phyloP scores from a whole-genome alignment of 176 grass and related monocot genomes.

The Ananas comosus region DNA sequence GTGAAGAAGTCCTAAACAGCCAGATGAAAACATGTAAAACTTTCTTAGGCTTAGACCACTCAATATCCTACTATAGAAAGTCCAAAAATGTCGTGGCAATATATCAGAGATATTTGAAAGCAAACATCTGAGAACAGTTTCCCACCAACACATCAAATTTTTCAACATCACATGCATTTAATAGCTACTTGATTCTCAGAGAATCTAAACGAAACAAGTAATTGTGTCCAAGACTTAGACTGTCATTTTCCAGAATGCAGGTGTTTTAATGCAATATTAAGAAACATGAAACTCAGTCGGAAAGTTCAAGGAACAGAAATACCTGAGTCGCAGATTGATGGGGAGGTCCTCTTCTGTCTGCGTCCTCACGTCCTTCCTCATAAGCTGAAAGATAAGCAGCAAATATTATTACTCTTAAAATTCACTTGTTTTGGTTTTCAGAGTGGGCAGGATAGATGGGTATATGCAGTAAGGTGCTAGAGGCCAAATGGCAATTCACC shows the following conservation, averaged over 20 bases:
- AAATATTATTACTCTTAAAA: neutral
- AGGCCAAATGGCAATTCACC: neutral
- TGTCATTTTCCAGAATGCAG: no score
- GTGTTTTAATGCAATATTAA: neutral
- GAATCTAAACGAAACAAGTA: neutral
- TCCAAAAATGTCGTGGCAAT: neutral
- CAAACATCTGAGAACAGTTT: neutral
- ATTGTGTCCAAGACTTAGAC: neutral
- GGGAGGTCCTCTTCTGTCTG: constrained; percentile 37
- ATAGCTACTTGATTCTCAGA: neutral
- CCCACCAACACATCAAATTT: neutral
- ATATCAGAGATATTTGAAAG: neutral
- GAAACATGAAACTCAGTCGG: neutral
- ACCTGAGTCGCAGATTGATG: constrained; percentile 75
- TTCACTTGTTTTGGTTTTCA: neutral
- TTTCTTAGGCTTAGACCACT: neutral
- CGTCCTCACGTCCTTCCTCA: constrained; percentile 66
- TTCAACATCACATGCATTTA: neutral
- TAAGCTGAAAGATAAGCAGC: constrained; percentile 43
- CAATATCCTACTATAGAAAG: neutral
- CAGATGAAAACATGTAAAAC: neutral
- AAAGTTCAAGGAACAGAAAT: neutral
- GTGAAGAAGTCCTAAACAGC: constrained; percentile 58
- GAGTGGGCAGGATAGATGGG: no score
- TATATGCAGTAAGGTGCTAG: no score